Evolutionary conservation across 371 early-diverging fungal genomes (phyloP).

Genomic region (Catenaria anguillulae): DNA sequence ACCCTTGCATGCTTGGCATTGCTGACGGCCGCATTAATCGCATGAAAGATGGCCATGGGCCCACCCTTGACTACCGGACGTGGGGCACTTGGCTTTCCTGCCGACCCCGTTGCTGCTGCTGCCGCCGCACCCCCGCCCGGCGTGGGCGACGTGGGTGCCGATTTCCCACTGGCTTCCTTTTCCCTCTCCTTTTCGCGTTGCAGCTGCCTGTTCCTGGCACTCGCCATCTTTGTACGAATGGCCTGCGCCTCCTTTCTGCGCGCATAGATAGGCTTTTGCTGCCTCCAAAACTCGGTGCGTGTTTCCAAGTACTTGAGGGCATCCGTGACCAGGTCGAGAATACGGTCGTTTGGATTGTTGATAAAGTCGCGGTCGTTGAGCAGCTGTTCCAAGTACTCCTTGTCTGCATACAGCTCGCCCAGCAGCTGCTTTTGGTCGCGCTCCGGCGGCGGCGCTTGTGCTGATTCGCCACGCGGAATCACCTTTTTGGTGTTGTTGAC

Average conservation of each 20-base stretch:
- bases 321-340: constrained; percentile 21
- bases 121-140: not conserved
- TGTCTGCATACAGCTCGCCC: constrained; percentile 34
- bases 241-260: constrained; percentile 8
- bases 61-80: too few species aligned
- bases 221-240: not conserved
- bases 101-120: too few species aligned
- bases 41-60: not conserved
- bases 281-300: constrained; percentile 36
- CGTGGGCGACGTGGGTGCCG: not conserved
- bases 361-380: constrained; percentile 20
- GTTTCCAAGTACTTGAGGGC: constrained; percentile 26
- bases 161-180: too few species aligned
- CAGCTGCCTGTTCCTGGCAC: constrained; percentile 1
- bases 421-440: constrained; percentile 19
- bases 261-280: constrained; percentile 27
- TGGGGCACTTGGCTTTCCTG: too few species aligned
- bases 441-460: not conserved
- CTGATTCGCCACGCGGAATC: constrained; percentile 1
- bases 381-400: constrained; percentile 24
- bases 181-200: not conserved
- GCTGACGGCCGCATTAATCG: not conserved
- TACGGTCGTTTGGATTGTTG: constrained; percentile 22
- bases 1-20: not conserved
- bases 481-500: not conserved